Base-by-base conservation (phyloP, 106 monocot genomes). In the Ottelia alismoides region DNA sequence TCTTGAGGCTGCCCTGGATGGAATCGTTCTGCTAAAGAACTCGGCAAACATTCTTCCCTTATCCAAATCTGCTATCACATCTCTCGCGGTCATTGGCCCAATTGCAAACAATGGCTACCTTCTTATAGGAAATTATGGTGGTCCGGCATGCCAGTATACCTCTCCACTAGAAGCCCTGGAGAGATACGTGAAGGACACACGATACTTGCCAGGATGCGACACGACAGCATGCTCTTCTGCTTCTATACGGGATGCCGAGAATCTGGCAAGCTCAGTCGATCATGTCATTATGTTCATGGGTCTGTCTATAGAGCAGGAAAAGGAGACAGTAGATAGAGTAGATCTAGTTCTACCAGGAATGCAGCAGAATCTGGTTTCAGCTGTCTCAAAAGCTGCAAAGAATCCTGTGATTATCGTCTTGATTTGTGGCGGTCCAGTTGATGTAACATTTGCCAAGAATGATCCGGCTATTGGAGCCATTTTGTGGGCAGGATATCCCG, bases 1-100 rank as follows among this genome's bases (percentile, higher is more conserved):
- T 28, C 55, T 73, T 6, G 64, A 85, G 62, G 76, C 73, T 22
- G 85, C 85, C 10, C 49, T 55, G 5, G 69, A 85, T 30, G 85
- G 85, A 64, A 77, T 85, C 19, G 85, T 85, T 56, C 71, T 85
- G 20, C 63, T 85, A 3, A 85, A 85, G 68, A 85, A 85, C 59
- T 47, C 35, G 0, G 45, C 21, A 48, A 50, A 53, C 51, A 50
- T 49, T 5, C 29, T 68, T 27, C 85, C 80, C 17, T 64, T 96
- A 1, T 65, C 67, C 2, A 67, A 46, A 63, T 32, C 78, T 16
- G 65, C 53, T 20, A 64, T 77, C 40, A 24, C 50, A 11, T 80
- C 79, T 4, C 54, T 85, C 14, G 85, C 54, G 2, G 71, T 85
- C 29, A 74, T 85, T 16, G 85, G 85, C 18, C 80, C 76, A 3